A percentile compares a stretch with the other conserved stretches of the same genome.
Evolutionary conservation across 495 filamentous ascomycete genomes (phyloP).

Genomic region (Glarea lozoyensis): DNA sequence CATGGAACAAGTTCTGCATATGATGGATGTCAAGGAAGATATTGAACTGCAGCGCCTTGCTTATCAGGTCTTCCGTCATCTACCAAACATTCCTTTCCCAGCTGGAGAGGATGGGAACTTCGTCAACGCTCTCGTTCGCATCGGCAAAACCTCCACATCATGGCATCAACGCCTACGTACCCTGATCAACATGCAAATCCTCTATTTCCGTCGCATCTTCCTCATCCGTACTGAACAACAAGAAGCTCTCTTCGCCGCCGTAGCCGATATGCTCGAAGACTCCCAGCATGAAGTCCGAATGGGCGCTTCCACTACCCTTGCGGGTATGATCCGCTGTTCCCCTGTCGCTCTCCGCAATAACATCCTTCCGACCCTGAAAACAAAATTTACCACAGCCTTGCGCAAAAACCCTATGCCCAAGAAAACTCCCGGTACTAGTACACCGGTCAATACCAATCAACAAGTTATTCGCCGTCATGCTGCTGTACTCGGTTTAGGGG

Average conservation of each 20-base stretch:
- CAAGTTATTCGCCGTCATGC: slow-evolving; percentile 79
- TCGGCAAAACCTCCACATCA: slow-evolving; percentile 75
- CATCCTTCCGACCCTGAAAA: slow-evolving; percentile 65
- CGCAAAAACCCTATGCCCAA: slow-evolving; percentile 78
- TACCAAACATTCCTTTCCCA: slow-evolving; percentile 92
- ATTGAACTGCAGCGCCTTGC: slow-evolving; percentile 89
- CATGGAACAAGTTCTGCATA: slow-evolving; percentile 86
- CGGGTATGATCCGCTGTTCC: slow-evolving; percentile 98
- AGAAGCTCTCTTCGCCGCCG: slow-evolving; percentile 74
- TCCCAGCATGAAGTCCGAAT: slow-evolving; percentile 87
- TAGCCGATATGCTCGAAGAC: slow-evolving; percentile 89
- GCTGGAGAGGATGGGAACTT: slow-evolving; percentile 76
- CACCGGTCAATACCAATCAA: slow-evolving; percentile 67
- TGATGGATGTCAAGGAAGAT: slow-evolving; percentile 99
- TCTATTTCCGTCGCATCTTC: slow-evolving; percentile 97
- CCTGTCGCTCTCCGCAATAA: slow-evolving; percentile 67
- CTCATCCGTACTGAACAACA: slow-evolving; percentile 72
- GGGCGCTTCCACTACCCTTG: slow-evolving; percentile 84
- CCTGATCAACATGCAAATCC: slow-evolving; percentile 97
- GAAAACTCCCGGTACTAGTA: slow-evolving; percentile 48
- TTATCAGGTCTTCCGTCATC: slow-evolving; percentile 94
- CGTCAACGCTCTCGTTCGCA: slow-evolving; percentile 76
- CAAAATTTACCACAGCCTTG: slow-evolving; percentile 70
- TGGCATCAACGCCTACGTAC: slow-evolving; percentile 98
- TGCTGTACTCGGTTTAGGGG: slow-evolving; percentile 84